Evolutionary conservation across 768 basidiomycete species (phyloP).

Genomic region (Pisolithus sp.): DNA sequence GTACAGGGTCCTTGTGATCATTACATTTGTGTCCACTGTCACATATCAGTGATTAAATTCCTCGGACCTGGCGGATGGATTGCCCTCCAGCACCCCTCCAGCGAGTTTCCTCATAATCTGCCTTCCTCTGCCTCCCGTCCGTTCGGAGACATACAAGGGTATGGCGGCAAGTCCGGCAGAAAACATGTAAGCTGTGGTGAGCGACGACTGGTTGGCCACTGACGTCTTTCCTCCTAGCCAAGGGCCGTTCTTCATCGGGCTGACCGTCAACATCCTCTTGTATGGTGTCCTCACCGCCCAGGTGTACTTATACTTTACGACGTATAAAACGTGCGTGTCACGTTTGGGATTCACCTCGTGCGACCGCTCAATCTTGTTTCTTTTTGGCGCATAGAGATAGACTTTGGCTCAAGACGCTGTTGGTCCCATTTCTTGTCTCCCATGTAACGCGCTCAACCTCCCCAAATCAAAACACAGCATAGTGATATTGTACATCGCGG

Average conservation of each 20-base stretch:
- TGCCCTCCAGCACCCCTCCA: too few species aligned
- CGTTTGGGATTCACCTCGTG: background rate
- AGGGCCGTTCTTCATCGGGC: background rate
- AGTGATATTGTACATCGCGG: background rate
- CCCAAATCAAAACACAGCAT: background rate
- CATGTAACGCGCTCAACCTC: background rate
- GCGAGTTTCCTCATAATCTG: too few species aligned
- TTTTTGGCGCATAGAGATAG: background rate
- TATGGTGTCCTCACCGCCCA: background rate
- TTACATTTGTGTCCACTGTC: too few species aligned
- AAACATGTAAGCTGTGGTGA: background rate
- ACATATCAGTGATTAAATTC: too few species aligned
- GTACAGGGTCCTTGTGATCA: too few species aligned
- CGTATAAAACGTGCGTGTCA: background rate
- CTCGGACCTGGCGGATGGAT: too few species aligned
- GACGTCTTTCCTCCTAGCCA: background rate
- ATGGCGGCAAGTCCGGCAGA: background rate
- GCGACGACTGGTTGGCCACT: background rate
- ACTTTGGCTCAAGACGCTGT: background rate
- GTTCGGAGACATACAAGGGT: too few species aligned
- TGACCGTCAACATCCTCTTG: background rate
- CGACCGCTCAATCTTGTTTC: too few species aligned
- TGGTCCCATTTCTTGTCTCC: background rate
- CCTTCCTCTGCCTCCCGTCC: too few species aligned
- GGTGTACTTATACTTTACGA: background rate